Percentiles rank a stretch among this genome's conserved stretches.
phyloP scores from a whole-genome alignment of 2,329 filamentous ascomycete species.

The Apiospora phragmitis region DNA sequence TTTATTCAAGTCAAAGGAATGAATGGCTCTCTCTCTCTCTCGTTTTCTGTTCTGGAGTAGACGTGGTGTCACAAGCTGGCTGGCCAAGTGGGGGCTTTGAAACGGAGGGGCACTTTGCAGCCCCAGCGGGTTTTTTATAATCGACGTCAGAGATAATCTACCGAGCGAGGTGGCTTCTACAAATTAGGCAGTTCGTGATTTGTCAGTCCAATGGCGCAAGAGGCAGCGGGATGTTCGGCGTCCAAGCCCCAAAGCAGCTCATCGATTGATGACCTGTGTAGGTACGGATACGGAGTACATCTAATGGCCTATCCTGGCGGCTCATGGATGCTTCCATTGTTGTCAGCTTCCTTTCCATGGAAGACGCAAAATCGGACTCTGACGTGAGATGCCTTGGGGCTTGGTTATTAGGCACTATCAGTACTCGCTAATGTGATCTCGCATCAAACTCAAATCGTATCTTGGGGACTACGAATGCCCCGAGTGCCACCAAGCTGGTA shows the following conservation, averaged over 20 bases:
- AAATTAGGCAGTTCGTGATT: neutral
- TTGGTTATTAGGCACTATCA: neutral
- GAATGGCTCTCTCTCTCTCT: neutral
- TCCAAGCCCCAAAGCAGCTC: neutral
- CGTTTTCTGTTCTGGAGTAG: neutral
- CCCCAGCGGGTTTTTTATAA: neutral
- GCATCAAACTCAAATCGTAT: neutral
- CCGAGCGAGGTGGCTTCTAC: neutral
- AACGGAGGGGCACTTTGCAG: neutral
- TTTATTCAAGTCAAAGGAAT: neutral
- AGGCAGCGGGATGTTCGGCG: neutral
- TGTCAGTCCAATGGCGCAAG: constrained; percentile 13
- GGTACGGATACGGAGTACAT: neutral
- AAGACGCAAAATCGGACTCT: neutral
- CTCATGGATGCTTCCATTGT: neutral
- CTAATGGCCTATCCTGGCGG: neutral
- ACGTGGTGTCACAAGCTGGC: neutral
- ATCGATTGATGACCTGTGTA: neutral
- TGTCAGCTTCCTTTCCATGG: neutral
- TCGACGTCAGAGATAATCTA: neutral
- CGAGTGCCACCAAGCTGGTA: neutral
- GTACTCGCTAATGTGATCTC: neutral
- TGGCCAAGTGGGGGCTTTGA: constrained; percentile 1
- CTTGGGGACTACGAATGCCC: neutral
- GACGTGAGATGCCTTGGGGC: neutral